Evolutionary conservation across 2,329 filamentous ascomycete species (phyloP).

Genomic region (Alternaria incomplexa): DNA sequence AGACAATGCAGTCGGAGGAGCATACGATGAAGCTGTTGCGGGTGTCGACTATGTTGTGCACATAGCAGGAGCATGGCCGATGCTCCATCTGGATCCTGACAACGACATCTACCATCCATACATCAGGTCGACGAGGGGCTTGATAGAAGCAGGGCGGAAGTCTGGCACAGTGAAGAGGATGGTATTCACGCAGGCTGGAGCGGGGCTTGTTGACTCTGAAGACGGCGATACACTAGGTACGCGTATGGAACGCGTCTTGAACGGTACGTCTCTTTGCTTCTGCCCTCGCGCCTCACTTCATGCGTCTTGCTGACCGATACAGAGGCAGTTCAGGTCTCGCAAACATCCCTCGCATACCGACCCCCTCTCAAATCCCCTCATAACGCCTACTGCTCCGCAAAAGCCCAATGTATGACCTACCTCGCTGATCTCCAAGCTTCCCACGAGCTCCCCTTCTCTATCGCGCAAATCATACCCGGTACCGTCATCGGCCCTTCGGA

Average conservation of each 20-base stretch:
- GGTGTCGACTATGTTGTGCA: slow-evolving; percentile 37
- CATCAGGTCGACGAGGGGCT: slow-evolving; percentile 38
- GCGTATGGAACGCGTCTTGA: slow-evolving; percentile 30
- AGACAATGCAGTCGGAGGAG: slow-evolving; percentile 33
- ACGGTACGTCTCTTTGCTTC: slow-evolving; percentile 21
- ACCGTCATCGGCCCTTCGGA: slow-evolving; percentile 44
- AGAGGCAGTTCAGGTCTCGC: slow-evolving; percentile 34
- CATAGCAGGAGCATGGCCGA: slow-evolving; percentile 44
- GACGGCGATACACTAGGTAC: slow-evolving; percentile 41
- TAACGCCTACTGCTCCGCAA: slow-evolving; percentile 43
- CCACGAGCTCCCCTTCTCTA: slow-evolving; percentile 28
- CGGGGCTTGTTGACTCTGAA: slow-evolving; percentile 39
- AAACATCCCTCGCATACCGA: slow-evolving; percentile 24
- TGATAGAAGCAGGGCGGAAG: slow-evolving; percentile 34
- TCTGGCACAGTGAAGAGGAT: slow-evolving; percentile 33
- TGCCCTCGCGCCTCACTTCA: background rate
- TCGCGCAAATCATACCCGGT: slow-evolving; percentile 43
- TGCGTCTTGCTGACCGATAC: background rate
- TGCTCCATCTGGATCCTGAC: slow-evolving; percentile 40
- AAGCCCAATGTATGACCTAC: slow-evolving; percentile 42
- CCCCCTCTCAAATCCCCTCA: slow-evolving; percentile 39
- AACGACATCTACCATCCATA: slow-evolving; percentile 43
- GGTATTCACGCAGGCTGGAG: slow-evolving; percentile 45
- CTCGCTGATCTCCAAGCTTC: slow-evolving; percentile 18
- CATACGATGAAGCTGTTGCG: slow-evolving; percentile 37